Conservation (phyloP, 768 basidiomycete genomes). For the Termitomyces sp. region DNA sequence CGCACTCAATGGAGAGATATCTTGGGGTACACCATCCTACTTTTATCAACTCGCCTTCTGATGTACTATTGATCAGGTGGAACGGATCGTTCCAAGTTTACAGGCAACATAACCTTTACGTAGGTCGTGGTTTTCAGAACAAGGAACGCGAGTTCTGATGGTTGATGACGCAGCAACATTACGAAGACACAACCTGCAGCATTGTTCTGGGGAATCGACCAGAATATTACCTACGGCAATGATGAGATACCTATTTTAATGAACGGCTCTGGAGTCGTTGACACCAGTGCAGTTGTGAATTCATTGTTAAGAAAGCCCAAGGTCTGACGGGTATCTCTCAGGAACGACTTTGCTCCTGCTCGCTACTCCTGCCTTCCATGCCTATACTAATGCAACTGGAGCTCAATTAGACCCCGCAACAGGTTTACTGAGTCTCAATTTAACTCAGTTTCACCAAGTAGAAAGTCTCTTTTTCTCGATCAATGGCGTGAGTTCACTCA, state of each 20-base stretch:
- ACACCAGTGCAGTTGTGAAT: no score
- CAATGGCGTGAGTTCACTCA: slow-evolving; percentile 34
- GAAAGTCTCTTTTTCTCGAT: slow-evolving; percentile 54
- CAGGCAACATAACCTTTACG: slow-evolving; percentile 38
- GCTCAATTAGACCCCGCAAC: slow-evolving; percentile 31
- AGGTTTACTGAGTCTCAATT: slow-evolving; percentile 49
- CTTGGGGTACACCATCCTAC: slow-evolving; percentile 37
- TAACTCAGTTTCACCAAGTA: slow-evolving; percentile 45
- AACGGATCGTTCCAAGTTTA: slow-evolving; percentile 38
- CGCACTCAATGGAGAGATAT: slow-evolving; percentile 44
- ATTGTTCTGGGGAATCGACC: slow-evolving; percentile 52
- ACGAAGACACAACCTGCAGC: slow-evolving; percentile 41
- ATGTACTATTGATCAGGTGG: slow-evolving; percentile 27
- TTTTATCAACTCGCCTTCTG: not conserved
- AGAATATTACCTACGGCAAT: no score
- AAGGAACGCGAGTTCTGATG: not conserved
- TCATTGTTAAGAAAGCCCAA: no score
- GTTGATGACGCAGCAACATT: slow-evolving; percentile 29
- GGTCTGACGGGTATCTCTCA: no score
- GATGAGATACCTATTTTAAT: no score
- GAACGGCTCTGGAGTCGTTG: no score
- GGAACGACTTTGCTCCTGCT: no score
- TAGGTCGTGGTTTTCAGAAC: slow-evolving; percentile 14
- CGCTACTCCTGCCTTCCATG: no score
- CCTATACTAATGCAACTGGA: slow-evolving; percentile 44